These are phyloP conservation scores for Penicillium frequentans DNA, from an alignment of 2,329 filamentous ascomycete species.

Conservation along the genomic window DNA sequence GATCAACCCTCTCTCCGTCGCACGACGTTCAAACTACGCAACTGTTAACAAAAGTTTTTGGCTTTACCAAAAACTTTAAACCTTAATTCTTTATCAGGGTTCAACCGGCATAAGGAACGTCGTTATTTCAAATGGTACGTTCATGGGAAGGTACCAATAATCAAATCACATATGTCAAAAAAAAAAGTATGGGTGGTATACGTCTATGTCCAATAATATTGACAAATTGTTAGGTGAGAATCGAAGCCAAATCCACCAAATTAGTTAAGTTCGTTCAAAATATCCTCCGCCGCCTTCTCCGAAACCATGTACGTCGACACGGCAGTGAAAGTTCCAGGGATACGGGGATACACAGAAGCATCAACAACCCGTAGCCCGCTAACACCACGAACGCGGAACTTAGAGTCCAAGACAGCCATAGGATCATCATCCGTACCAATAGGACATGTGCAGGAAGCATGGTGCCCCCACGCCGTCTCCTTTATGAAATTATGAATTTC, in stretches of 20 bases:
- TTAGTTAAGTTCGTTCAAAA: conserved; percentile 25
- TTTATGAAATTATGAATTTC: conserved; percentile 50
- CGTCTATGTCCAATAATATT: background rate
- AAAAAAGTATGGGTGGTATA: background rate
- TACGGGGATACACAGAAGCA: conserved; percentile 58
- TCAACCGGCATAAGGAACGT: background rate
- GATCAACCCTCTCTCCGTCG: too few species aligned
- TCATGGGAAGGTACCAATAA: background rate
- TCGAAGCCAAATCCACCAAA: background rate
- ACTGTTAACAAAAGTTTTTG: too few species aligned
- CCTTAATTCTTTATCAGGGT: background rate
- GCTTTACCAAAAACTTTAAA: background rate
- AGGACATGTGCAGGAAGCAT: conserved; percentile 56
- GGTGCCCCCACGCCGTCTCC: conserved; percentile 58
- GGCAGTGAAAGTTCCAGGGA: conserved; percentile 56
- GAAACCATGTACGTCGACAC: conserved; percentile 57
- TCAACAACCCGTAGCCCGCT: conserved; percentile 61
- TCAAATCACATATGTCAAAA: background rate
- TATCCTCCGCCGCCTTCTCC: conserved; percentile 64
- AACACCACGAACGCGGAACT: conserved; percentile 59
- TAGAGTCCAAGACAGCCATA: conserved; percentile 56
- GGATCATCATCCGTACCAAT: conserved; percentile 57
- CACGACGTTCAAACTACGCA: too few species aligned
- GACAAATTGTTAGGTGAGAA: background rate
- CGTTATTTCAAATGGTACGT: background rate